A percentile compares a stretch with the other conserved stretches of the same genome.
These are phyloP conservation scores for Vigna trinervia DNA, from an alignment of 306 rosid species.

Conservation along the genomic window DNA sequence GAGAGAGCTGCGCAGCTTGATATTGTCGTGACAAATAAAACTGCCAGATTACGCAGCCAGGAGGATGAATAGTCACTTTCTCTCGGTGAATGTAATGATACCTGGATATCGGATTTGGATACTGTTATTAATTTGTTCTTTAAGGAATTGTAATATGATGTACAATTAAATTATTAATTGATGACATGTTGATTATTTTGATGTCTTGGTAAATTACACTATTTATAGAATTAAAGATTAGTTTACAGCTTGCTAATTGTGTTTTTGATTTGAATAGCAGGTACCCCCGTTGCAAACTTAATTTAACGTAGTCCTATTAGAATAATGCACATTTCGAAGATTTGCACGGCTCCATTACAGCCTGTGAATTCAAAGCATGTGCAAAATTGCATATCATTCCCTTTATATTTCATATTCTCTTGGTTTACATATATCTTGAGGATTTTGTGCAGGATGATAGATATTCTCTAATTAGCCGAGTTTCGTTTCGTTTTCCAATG, in stretches of 20 bases:
- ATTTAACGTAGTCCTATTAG: neutral
- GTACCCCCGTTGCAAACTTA: no score
- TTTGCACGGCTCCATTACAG: conserved; percentile 46
- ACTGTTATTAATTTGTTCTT: neutral
- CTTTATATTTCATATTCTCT: conserved; percentile 40
- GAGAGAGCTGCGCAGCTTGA: conserved; percentile 92
- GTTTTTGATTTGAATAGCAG: no score
- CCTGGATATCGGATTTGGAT: neutral
- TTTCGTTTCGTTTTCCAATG: neutral
- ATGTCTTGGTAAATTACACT: no score
- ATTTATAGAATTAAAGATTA: no score
- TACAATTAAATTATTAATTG: neutral
- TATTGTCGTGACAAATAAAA: conserved; percentile 83
- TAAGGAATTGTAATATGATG: neutral
- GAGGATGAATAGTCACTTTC: conserved; percentile 69
- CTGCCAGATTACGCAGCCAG: conserved; percentile 90
- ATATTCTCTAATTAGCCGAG: conserved; percentile 38
- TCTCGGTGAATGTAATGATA: conserved; percentile 9
- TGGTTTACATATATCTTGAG: conserved; percentile 28
- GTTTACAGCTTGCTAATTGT: no score
- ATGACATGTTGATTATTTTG: no score
- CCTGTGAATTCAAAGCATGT: conserved; percentile 76
- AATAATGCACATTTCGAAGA: conserved; percentile 79
- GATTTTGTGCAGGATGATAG: conserved; percentile 51
- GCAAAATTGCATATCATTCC: conserved; percentile 56